phyloP scores from a whole-genome alignment of 2,329 filamentous ascomycete species.

The Lecanicillium sp. region DNA sequence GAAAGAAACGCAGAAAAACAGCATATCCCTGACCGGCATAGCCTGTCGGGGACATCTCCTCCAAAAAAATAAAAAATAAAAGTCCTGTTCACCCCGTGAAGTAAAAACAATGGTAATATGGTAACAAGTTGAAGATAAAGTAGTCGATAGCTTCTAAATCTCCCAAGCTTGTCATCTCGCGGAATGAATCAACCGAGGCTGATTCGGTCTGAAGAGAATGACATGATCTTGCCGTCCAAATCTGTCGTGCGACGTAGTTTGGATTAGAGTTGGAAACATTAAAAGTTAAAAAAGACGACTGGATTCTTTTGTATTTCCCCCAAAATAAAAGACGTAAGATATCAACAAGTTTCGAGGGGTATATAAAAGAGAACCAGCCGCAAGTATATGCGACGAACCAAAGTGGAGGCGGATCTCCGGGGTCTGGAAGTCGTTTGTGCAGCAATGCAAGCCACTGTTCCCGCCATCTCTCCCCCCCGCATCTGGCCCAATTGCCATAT shows the following conservation, averaged over 20 bases:
- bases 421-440: not conserved
- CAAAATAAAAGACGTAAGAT: not conserved
- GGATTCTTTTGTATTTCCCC: not conserved
- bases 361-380: not conserved
- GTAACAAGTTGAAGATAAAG: conserved; percentile 7
- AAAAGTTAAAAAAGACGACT: conserved; percentile 9
- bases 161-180: no score
- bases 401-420: conserved; percentile 1
- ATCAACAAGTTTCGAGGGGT: conserved; percentile 1
- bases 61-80: not conserved
- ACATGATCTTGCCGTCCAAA: not conserved
- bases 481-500: no score
- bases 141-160: not conserved
- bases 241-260: not conserved
- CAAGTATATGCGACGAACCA: conserved; percentile 14
- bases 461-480: not conserved
- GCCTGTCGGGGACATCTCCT: not conserved
- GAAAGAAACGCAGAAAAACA: not conserved
- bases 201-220: not conserved
- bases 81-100: conserved; percentile 10
- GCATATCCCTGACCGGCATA: no score
- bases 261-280: not conserved
- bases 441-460: no score
- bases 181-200: not conserved
- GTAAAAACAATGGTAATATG: conserved; percentile 6